Evolutionary conservation across 2,329 filamentous ascomycete genomes (phyloP).

Genomic region (Calycina herbarum): DNA sequence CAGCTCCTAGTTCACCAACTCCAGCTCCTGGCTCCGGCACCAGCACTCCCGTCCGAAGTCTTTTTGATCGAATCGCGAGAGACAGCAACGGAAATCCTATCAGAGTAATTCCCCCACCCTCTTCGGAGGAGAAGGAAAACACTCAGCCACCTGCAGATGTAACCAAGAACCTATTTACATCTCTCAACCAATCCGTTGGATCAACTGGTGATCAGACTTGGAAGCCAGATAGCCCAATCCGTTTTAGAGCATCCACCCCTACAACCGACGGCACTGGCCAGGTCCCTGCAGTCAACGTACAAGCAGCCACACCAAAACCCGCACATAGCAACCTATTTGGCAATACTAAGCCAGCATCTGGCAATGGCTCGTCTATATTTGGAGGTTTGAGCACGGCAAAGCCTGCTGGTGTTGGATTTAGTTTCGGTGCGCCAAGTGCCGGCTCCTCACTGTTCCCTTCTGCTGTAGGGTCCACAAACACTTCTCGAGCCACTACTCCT

Average conservation of each 20-base stretch:
- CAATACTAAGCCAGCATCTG: slow-evolving; percentile 15
- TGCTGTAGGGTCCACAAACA: slow-evolving; percentile 30
- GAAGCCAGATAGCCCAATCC: slow-evolving; percentile 51
- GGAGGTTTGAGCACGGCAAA: slow-evolving; percentile 14
- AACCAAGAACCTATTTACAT: slow-evolving; percentile 25
- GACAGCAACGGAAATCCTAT: slow-evolving; percentile 51
- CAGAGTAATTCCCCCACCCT: slow-evolving; percentile 31
- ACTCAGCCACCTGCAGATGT: slow-evolving; percentile 29
- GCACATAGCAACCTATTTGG: slow-evolving; percentile 27
- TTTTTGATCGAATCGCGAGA: slow-evolving; percentile 57
- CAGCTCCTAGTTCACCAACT: slow-evolving; percentile 32
- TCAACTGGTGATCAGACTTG: slow-evolving; percentile 47
- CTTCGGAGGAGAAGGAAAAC: slow-evolving; percentile 39
- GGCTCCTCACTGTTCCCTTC: slow-evolving; percentile 36
- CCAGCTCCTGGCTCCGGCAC: slow-evolving; percentile 36
- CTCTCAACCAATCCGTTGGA: slow-evolving; percentile 19
- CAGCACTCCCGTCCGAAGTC: slow-evolving; percentile 48
- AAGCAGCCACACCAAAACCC: slow-evolving; percentile 27
- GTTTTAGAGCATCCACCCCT: slow-evolving; percentile 37
- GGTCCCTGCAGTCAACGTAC: slow-evolving; percentile 23
- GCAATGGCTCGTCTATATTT: slow-evolving; percentile 2
- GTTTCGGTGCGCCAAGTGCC: slow-evolving; percentile 30
- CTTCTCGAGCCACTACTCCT: slow-evolving; percentile 37
- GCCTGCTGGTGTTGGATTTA: slow-evolving; percentile 26
- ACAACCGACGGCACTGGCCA: slow-evolving; percentile 14